Evolutionary conservation across 768 basidiomycete genomes (phyloP), one percentile per base, ranked within the genome.

Genomic region (Amanita subjunquillea): DNA sequence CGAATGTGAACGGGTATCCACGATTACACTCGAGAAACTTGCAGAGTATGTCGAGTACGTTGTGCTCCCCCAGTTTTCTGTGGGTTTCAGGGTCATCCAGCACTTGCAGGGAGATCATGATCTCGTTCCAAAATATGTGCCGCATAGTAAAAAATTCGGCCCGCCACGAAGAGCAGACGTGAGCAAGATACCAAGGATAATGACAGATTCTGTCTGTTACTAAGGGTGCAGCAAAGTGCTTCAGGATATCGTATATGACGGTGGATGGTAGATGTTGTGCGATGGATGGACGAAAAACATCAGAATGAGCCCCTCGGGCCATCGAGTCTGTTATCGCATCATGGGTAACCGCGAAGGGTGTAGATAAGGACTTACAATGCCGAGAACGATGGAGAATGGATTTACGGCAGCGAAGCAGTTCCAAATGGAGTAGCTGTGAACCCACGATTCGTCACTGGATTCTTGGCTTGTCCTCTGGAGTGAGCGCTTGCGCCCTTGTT

Each of bases 231-330:
- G 49, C 15, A 29, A 50, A 41, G 20, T 50, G 25, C 22, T 41
- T 27, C 8, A 50, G 20, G 0, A 62, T 86, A 25, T 46, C n/a
- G 22, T 17, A 29, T 7, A 52, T 17, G 17, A 40, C 34, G 29
- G 32, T 42, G 10, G 51, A 42, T 4, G 50, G 50, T 25, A 25
- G 27, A 22, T 15, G 15, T 29, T 30, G 29, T 6, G 48, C 37
- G 13, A 30, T 17, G 29, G 48, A 49, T 12, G 34, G 4, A 34
- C 34, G 10, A 34, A 34, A 34, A 34, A 12, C 12, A 34, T 13
- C 34, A 13, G 34, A 34, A 34, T 13, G 34, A 34, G 13, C 34
- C 34, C 3, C 34, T 13, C 34, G 34, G 34, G 34, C 34, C 34
- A 34, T 34, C 34, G 34, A 34, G 4, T 13, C 34, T 34, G 34